phyloP scores from a whole-genome alignment of 2,329 filamentous ascomycete species.

The Endothia cerciana region DNA sequence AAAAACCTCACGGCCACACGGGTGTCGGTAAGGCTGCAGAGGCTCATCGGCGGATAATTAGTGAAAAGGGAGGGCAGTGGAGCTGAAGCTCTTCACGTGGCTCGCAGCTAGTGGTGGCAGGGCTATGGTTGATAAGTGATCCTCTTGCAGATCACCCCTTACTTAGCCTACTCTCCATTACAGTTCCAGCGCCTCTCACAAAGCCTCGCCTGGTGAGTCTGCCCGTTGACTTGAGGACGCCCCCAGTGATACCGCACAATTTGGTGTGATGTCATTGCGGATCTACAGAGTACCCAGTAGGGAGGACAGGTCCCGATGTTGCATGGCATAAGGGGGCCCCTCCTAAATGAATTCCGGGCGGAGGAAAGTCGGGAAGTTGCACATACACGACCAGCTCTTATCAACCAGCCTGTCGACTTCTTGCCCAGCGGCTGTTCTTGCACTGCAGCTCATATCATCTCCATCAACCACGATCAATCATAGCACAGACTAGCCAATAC shows the following conservation, averaged over 20 bases:
- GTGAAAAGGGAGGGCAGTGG: background rate
- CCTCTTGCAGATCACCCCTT: background rate
- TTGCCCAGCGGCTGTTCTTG: background rate
- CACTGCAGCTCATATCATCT: background rate
- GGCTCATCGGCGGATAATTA: background rate
- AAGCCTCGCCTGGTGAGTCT: background rate
- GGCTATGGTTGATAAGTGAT: no score
- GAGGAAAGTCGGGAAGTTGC: background rate
- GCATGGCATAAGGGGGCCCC: background rate
- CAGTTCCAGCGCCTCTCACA: background rate
- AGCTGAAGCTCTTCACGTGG: background rate
- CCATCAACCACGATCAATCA: background rate
- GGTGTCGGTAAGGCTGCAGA: no score
- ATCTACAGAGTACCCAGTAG: background rate
- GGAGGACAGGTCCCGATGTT: background rate
- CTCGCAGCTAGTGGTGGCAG: background rate
- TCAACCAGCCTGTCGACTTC: background rate
- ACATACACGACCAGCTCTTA: background rate
- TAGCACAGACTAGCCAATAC: background rate
- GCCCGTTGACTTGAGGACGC: background rate
- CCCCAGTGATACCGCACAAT: background rate
- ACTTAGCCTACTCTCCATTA: background rate
- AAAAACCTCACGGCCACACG: background rate
- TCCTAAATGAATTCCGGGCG: background rate
- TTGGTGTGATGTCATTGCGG: slow-evolving; percentile 1